Base-by-base conservation (phyloP, 495 filamentous ascomycete genomes). In the Astrothelium subdiscretum region DNA sequence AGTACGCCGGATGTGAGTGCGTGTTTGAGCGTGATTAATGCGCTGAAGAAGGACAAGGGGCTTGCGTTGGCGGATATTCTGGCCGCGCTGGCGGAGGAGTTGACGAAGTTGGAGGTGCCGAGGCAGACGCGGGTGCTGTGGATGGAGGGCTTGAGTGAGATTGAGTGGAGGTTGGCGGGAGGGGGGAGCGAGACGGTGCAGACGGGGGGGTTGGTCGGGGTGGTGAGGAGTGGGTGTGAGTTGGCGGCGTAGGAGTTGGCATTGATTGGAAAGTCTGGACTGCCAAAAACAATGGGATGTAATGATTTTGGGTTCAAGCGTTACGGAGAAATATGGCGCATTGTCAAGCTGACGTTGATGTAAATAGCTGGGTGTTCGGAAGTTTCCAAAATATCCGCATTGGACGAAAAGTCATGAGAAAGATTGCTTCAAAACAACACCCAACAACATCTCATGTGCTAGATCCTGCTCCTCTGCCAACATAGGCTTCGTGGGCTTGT, bases 41-140 rank as follows among this genome's bases (percentile, higher is more conserved):
- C 86, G 6, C 79, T 98, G 31, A 97, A 97, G 74, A 73, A 84
- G 3, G 83, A 81, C 35, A 91, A 92, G 67, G 94, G 94, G n/a
- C 77, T 98, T 44, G 94, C 94, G 11, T 72, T 98, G 52, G 95
- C 94, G 1, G 94, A 98, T 69, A 96, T 98, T 61, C 81, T 98
- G 58, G 90, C 90, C 1, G 85, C 89, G 2, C 68, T 97, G 32
- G 82, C 84, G 0, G 92, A 96, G 62, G 87, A 96, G 74, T 71
- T 98, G 62, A 79, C 82, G 32, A 86, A 85, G 72, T 71, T 95
- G 51, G 90, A 95, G 68, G 95, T 96, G 6, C 91, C 91, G 38
- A 80, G 86, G 3, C 85, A 95, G 73, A 92, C 87, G 27, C 86
- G 94, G 75, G 87, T 97, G 44, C 82, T 85, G 12, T 98, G 94